Evolutionary conservation across 306 rosid species (phyloP).

Genomic region (Fragaria nilgerrensis): DNA sequence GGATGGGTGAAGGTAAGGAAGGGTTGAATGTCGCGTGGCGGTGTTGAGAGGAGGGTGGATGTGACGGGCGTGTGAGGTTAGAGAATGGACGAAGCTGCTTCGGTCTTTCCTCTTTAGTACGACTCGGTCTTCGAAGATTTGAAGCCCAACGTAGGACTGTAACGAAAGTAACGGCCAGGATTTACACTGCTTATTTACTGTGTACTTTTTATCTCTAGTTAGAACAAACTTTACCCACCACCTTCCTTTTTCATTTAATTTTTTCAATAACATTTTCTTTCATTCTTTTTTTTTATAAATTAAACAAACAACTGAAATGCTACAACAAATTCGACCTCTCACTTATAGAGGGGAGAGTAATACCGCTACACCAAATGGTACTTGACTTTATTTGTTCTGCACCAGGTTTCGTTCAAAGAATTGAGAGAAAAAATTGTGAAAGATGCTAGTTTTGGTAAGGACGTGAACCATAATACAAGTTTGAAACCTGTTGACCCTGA

Average conservation of each 20-base stretch:
- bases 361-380: accelerated
- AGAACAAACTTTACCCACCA: neutral
- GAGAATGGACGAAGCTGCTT: neutral
- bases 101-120: neutral
- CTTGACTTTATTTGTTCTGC: no score
- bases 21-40: neutral
- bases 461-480: no score
- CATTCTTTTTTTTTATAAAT: no score
- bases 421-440: no score
- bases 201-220: neutral
- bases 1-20: neutral
- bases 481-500: neutral
- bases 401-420: no score
- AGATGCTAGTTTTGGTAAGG: no score
- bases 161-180: neutral
- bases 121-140: conserved; percentile 3
- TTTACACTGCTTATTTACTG: neutral
- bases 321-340: no score
- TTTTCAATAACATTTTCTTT: no score
- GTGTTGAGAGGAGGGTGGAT: neutral
- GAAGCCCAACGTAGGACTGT: neutral
- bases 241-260: no score
- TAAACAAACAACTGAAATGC: no score
- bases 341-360: accelerated
- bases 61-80: conserved; percentile 14